These are phyloP conservation scores for Bassia scoparia DNA, from an alignment of 148 eudicot genomes.

Conservation along the genomic window DNA sequence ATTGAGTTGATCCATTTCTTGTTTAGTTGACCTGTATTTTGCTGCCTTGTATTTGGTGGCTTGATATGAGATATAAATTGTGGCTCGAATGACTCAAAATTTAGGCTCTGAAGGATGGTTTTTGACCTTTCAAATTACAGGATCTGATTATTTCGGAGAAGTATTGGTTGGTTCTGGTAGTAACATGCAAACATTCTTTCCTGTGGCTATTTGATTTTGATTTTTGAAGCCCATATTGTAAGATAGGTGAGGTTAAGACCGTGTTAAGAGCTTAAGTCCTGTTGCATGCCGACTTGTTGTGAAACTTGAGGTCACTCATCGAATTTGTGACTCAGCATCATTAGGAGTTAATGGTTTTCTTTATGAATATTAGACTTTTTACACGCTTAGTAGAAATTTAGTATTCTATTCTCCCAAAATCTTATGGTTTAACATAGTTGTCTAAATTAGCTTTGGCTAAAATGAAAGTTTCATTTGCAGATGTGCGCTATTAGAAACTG, in stretches of 20 bases:
- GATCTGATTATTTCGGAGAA: not conserved
- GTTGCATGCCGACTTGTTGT: not conserved
- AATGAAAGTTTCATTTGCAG: too few relatives aligned
- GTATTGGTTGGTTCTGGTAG: not conserved
- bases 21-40: not conserved
- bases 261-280: not conserved
- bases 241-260: too few relatives aligned
- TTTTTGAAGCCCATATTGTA: not conserved
- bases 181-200: not conserved
- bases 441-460: too few relatives aligned
- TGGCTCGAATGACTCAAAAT: not conserved
- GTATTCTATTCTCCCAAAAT: not conserved
- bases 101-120: not conserved
- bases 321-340: not conserved
- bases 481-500: too few relatives aligned
- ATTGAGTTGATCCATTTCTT: not conserved
- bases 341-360: not conserved
- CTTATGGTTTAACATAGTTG: not conserved
- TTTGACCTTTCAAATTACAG: not conserved
- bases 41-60: not conserved
- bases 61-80: not conserved
- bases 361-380: not conserved
- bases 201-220: too few relatives aligned
- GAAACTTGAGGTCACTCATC: not conserved
- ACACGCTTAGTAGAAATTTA: not conserved